Percentiles rank a stretch among this genome's conserved stretches.
These are phyloP conservation scores for Cadophora gregata DNA, from an alignment of 2,329 filamentous ascomycete genomes.

Conservation along the genomic window DNA sequence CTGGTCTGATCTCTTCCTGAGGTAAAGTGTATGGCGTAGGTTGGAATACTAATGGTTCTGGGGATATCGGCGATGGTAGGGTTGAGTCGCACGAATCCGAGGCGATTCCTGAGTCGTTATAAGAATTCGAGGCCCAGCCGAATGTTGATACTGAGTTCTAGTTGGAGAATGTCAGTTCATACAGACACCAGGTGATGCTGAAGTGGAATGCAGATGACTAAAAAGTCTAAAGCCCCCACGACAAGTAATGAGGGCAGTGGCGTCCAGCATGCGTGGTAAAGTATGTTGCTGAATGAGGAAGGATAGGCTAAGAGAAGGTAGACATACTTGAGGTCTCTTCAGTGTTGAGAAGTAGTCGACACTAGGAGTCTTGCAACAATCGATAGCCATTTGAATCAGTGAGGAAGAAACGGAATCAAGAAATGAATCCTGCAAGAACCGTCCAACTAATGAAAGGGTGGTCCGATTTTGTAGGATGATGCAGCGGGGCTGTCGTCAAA, in stretches of 20 bases:
- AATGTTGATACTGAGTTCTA: slow-evolving; percentile 32
- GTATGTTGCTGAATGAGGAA: slow-evolving; percentile 3
- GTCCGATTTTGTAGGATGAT: slow-evolving; percentile 10
- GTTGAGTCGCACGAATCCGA: slow-evolving; percentile 41
- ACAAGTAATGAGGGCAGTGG: slow-evolving; percentile 5
- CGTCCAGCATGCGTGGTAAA: neutral
- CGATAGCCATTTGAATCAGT: slow-evolving; percentile 28
- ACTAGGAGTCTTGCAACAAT: slow-evolving; percentile 17
- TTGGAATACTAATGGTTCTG: slow-evolving; percentile 31
- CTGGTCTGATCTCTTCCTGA: slow-evolving; percentile 26
- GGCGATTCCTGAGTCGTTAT: slow-evolving; percentile 31
- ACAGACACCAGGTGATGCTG: slow-evolving; percentile 22
- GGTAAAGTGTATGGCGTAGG: slow-evolving; percentile 32
- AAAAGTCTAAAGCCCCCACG: neutral
- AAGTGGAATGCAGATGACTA: slow-evolving; percentile 21
- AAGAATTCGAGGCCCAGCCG: slow-evolving; percentile 34
- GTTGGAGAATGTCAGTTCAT: slow-evolving; percentile 23
- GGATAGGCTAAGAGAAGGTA: neutral
- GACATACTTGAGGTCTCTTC: slow-evolving; percentile 28
- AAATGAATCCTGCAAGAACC: slow-evolving; percentile 1
- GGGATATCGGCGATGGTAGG: slow-evolving; percentile 38
- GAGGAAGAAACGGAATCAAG: neutral
- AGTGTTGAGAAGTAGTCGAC: slow-evolving; percentile 23
- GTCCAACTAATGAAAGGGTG: slow-evolving; percentile 16
- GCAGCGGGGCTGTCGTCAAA: slow-evolving; percentile 12